phyloP scores from a whole-genome alignment of 2,329 filamentous ascomycete species.

The Penicillium sp. region DNA sequence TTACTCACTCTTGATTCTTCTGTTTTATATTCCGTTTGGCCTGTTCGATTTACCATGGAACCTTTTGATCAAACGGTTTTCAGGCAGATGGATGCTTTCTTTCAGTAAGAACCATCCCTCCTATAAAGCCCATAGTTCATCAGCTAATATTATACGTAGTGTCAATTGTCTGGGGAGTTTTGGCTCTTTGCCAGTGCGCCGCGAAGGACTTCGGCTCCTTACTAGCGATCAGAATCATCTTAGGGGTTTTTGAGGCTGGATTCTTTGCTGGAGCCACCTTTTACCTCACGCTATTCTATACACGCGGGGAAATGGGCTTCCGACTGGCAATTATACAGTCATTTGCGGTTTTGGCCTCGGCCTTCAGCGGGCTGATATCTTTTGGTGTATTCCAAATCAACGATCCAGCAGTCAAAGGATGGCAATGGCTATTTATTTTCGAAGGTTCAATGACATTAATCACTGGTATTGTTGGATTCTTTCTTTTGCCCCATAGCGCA shows the following conservation, averaged over 20 bases:
- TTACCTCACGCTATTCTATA: slow-evolving; percentile 54
- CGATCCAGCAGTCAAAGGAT: slow-evolving; percentile 48
- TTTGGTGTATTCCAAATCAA: slow-evolving; percentile 52
- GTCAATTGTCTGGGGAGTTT: slow-evolving; percentile 31
- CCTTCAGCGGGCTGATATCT: slow-evolving; percentile 44
- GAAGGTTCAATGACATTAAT: slow-evolving; percentile 42
- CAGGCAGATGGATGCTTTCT: slow-evolving; percentile 45
- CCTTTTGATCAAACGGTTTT: slow-evolving; percentile 41
- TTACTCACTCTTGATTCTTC: slow-evolving; percentile 39
- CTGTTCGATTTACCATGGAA: slow-evolving; percentile 53
- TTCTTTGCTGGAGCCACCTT: slow-evolving; percentile 59
- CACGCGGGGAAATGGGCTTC: slow-evolving; percentile 43
- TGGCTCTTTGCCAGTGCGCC: slow-evolving; percentile 50
- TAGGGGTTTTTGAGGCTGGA: slow-evolving; percentile 51
- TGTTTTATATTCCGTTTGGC: slow-evolving; percentile 56
- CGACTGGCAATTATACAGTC: slow-evolving; percentile 50
- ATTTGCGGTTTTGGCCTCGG: slow-evolving; percentile 43
- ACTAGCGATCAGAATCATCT: slow-evolving; percentile 49
- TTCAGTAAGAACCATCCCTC: slow-evolving; percentile 13
- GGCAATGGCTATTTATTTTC: slow-evolving; percentile 50
- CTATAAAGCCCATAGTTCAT: slow-evolving; percentile 39
- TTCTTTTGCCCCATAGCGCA: slow-evolving; percentile 36
- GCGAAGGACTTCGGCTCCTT: slow-evolving; percentile 52
- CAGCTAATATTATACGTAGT: slow-evolving; percentile 18
- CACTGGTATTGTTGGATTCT: slow-evolving; percentile 29